Percentiles rank a stretch among this genome's conserved stretches.
These are phyloP conservation scores for Lathyrus tuberosus DNA, from an alignment of 306 rosid genomes.

Conservation along the genomic window DNA sequence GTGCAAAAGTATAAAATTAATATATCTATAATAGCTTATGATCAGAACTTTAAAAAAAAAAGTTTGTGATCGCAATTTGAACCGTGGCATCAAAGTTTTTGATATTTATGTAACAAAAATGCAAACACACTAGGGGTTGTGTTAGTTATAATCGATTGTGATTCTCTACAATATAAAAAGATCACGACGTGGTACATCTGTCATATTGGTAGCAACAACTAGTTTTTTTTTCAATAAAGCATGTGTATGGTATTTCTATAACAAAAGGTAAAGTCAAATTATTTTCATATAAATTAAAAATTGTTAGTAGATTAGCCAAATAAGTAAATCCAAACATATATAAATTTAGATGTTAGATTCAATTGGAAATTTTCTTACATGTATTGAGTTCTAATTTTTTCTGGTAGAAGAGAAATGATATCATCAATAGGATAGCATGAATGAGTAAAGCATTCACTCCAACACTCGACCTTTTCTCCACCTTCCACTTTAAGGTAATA, in stretches of 20 bases:
- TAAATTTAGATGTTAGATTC: background rate
- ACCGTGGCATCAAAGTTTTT: no score
- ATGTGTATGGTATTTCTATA: no score
- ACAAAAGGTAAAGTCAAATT: no score
- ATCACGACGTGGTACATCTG: no score
- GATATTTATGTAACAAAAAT: no score
- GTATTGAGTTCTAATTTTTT: conserved; percentile 35
- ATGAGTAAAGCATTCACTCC: conserved; percentile 58
- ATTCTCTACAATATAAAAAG: no score
- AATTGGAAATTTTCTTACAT: conserved; percentile 23
- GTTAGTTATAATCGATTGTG: no score
- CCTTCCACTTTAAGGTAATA: conserved; percentile 41
- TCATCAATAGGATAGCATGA: conserved; percentile 45
- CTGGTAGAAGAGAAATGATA: conserved; percentile 39
- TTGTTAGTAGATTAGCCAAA: background rate
- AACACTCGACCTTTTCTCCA: conserved; percentile 55
- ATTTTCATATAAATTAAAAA: no score
- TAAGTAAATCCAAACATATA: background rate
- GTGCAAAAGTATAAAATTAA: background rate
- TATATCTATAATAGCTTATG: background rate
- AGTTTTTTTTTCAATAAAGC: no score
- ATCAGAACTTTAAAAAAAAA: background rate
- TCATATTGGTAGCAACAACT: no score
- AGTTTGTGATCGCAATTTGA: no score
- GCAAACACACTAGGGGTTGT: no score